Conservation (phyloP, 2,329 filamentous ascomycete genomes). For the Aureobasidium musti region DNA sequence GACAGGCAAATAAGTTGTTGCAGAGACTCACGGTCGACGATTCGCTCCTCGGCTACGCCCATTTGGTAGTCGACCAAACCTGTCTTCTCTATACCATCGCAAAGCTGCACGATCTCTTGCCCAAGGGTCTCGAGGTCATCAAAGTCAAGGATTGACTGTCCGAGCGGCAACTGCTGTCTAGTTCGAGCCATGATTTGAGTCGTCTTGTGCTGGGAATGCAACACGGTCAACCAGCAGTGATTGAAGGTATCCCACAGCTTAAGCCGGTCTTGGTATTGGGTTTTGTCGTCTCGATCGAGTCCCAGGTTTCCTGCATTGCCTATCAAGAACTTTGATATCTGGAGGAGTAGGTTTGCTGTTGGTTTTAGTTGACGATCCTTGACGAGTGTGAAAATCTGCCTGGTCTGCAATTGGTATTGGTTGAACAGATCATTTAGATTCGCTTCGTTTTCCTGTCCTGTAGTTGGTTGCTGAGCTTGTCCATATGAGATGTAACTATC, state of each 20-base stretch:
- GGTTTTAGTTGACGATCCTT: conserved; percentile 62
- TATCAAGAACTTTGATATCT: conserved; percentile 67
- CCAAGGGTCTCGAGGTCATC: conserved; percentile 76
- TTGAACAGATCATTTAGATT: conserved; percentile 65
- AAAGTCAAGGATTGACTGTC: conserved; percentile 66
- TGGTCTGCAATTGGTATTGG: conserved; percentile 58
- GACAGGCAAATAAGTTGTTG: conserved; percentile 6
- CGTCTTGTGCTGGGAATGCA: conserved; percentile 81
- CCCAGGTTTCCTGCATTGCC: conserved; percentile 66
- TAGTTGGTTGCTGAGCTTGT: conserved; percentile 48
- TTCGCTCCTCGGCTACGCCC: conserved; percentile 93
- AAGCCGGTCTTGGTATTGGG: conserved; percentile 72
- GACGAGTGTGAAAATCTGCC: conserved; percentile 70
- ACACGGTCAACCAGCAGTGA: conserved; percentile 79
- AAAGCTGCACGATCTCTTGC: conserved; percentile 76
- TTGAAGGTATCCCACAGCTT: conserved; percentile 95
- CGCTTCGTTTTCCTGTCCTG: conserved; percentile 38
- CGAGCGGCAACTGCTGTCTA: conserved; percentile 56
- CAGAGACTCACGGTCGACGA: conserved; percentile 69
- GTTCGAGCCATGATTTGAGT: conserved; percentile 61
- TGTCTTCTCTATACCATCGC: conserved; percentile 82
- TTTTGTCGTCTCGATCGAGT: conserved; percentile 78
- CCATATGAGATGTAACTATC: conserved; percentile 27
- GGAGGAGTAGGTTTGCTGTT: conserved; percentile 59
- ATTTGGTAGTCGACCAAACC: conserved; percentile 98